Percentiles rank a stretch among this genome's conserved stretches.
phyloP scores from a whole-genome alignment of 345 rosid genomes.

The Populus davidiana region DNA sequence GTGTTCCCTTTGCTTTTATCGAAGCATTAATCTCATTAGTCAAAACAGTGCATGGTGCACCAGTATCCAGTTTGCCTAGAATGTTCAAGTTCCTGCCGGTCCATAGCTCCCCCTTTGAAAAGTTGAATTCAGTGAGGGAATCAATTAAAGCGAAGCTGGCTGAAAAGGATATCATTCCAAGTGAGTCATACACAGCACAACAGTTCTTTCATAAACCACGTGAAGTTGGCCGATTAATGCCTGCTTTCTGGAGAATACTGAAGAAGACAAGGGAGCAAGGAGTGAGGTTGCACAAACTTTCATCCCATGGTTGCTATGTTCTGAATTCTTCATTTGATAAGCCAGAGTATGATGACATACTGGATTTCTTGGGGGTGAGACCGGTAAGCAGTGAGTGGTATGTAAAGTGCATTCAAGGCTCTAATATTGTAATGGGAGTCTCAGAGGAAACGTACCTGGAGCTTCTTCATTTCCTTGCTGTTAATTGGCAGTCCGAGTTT shows the following conservation, averaged over 20 bases:
- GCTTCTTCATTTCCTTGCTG: too few species aligned
- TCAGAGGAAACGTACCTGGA: too few species aligned
- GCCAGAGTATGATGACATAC: slow-evolving; percentile 27
- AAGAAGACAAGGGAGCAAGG: slow-evolving; percentile 44
- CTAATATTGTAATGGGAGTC: background rate
- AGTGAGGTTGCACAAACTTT: slow-evolving; percentile 53
- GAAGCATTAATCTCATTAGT: too few species aligned
- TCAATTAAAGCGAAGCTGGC: slow-evolving; percentile 34
- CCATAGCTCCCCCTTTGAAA: slow-evolving; percentile 24
- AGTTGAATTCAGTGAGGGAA: slow-evolving; percentile 46
- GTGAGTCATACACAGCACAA: slow-evolving; percentile 47
- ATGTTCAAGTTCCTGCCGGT: slow-evolving; percentile 56
- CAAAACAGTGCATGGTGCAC: too few species aligned
- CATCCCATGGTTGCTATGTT: slow-evolving; percentile 50
- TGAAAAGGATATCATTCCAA: slow-evolving; percentile 49
- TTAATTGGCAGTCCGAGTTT: too few species aligned
- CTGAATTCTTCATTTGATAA: slow-evolving; percentile 48
- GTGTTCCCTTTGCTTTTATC: too few species aligned
- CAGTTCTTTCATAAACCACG: slow-evolving; percentile 59
- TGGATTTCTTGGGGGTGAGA: slow-evolving; percentile 51
- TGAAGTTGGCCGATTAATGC: slow-evolving; percentile 54
- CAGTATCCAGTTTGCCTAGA: too few species aligned
- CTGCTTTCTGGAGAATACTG: slow-evolving; percentile 57
- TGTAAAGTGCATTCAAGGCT: slow-evolving; percentile 52
- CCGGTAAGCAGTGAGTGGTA: slow-evolving; percentile 52